Evolutionary conservation across 306 rosid genomes (phyloP).

Genomic region (Rosa multiflora): DNA sequence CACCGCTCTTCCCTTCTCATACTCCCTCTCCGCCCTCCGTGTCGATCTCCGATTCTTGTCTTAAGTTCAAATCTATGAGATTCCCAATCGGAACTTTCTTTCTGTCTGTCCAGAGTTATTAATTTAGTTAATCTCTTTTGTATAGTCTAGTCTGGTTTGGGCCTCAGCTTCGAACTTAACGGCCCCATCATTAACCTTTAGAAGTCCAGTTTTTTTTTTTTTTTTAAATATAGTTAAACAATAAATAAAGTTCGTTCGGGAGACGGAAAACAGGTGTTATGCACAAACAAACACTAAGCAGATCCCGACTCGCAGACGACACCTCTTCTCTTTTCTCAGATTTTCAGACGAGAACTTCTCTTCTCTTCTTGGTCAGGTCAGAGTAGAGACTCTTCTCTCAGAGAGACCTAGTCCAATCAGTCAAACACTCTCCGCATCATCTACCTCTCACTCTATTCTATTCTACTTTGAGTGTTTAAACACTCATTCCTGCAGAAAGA

Average conservation of each 20-base stretch:
- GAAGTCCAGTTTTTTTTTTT: no score
- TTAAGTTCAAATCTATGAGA: background rate
- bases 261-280: no score
- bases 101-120: background rate
- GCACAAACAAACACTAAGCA: background rate
- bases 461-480: no score
- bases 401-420: background rate
- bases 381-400: background rate
- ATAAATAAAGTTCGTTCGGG: no score
- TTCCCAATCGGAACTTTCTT: background rate
- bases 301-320: conserved; percentile 3
- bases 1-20: background rate
- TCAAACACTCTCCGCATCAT: background rate
- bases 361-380: background rate
- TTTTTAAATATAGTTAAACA: no score
- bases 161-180: background rate
- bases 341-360: background rate
- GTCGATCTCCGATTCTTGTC: background rate
- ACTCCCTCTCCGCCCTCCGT: background rate
- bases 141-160: background rate
- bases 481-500: background rate
- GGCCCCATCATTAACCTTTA: no score
- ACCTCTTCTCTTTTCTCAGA: background rate
- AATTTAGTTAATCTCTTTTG: no score
- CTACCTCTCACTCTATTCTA: background rate